Conservation (phyloP, 2,329 filamentous ascomycete species). For the Hysterium pulicare region DNA sequence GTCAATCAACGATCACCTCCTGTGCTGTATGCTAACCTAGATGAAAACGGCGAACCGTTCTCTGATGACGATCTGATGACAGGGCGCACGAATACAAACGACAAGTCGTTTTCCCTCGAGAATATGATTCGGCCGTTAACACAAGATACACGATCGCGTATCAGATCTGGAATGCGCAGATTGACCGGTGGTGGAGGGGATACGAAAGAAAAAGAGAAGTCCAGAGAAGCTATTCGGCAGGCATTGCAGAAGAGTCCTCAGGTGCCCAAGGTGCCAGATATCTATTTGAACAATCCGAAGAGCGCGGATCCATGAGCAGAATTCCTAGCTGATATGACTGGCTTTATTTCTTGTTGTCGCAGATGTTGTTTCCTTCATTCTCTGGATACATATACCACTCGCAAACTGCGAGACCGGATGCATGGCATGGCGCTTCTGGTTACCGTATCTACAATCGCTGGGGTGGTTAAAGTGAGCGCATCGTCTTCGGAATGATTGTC, state of each 20-base stretch:
- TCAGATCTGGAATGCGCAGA: conserved; percentile 57
- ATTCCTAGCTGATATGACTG: too few species aligned
- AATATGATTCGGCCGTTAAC: conserved; percentile 60
- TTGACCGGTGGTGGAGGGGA: conserved; percentile 56
- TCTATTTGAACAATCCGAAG: conserved; percentile 39
- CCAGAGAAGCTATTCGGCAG: conserved; percentile 33
- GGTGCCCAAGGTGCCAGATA: conserved; percentile 48
- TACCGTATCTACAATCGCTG: too few species aligned
- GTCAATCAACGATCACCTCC: conserved; percentile 48
- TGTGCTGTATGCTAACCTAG: conserved; percentile 63
- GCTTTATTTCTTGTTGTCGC: too few species aligned
- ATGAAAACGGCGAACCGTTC: conserved; percentile 71
- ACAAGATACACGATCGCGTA: conserved; percentile 48
- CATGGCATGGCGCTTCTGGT: too few species aligned
- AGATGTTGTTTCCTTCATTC: too few species aligned
- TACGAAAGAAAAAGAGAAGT: conserved; percentile 38
- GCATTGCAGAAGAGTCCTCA: conserved; percentile 42
- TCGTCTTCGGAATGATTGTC: too few species aligned
- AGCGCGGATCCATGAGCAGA: conserved; percentile 31
- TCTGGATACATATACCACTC: too few species aligned
- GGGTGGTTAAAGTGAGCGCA: too few species aligned
- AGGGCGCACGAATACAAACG: conserved; percentile 26
- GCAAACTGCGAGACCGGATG: too few species aligned
- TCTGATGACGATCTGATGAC: conserved; percentile 70
- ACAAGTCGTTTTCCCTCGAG: conserved; percentile 17